A percentile compares a stretch with the other conserved stretches of the same genome.
Conservation (phyloP, 768 basidiomycete genomes). For the Pleurotus djamor region DNA sequence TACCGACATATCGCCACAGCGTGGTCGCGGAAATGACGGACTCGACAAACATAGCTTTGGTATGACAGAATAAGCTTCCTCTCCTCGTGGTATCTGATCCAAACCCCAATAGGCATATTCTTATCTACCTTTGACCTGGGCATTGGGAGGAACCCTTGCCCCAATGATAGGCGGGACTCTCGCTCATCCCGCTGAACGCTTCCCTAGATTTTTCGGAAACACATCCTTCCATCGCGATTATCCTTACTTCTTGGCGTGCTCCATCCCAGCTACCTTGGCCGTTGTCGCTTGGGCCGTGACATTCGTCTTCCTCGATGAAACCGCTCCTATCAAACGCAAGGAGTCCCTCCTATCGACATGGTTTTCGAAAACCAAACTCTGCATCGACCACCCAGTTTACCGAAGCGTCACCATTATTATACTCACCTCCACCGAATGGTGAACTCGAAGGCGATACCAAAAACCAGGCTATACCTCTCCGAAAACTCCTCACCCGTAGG, state of each 20-base stretch:
- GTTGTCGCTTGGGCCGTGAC: constrained; percentile 41
- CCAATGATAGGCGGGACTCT: constrained; percentile 52
- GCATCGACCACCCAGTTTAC: neutral
- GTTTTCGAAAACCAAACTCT: neutral
- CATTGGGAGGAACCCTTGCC: constrained; percentile 15
- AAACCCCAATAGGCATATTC: constrained; percentile 30
- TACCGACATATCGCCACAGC: constrained; percentile 22
- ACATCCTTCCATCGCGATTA: constrained; percentile 41
- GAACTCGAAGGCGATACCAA: neutral
- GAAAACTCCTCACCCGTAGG: constrained; percentile 44
- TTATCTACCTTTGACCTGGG: constrained; percentile 38
- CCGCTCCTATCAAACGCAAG: neutral
- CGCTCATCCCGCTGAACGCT: constrained; percentile 48
- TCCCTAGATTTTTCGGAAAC: constrained; percentile 43
- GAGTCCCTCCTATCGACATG: neutral
- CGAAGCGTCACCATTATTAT: constrained; percentile 12
- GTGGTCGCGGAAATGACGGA: constrained; percentile 61
- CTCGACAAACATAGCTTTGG: constrained; percentile 41
- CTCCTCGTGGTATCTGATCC: constrained; percentile 11
- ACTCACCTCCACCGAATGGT: constrained; percentile 12
- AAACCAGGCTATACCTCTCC: constrained; percentile 15
- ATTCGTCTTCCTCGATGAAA: constrained; percentile 41
- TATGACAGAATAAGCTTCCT: neutral
- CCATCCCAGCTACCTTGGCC: constrained; percentile 48
- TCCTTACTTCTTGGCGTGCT: constrained; percentile 59